A percentile compares a stretch with the other conserved stretches of the same genome.
phyloP scores from a whole-genome alignment of 2,329 filamentous ascomycete genomes.

The Epicoccum nigrum region DNA sequence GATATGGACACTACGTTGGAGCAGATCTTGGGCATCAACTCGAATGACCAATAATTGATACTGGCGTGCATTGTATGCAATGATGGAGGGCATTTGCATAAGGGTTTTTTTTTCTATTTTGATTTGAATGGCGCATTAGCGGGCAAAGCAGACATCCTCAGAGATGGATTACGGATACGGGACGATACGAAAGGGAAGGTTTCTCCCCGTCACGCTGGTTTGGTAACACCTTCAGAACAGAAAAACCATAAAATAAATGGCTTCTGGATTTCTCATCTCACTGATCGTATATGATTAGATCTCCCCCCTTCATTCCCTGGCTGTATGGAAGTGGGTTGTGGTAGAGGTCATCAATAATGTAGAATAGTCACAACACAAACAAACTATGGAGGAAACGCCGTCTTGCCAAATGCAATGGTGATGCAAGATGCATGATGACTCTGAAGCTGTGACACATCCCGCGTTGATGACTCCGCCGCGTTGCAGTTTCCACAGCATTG shows the following conservation, averaged over 20 bases:
- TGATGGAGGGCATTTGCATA: constrained; percentile 30
- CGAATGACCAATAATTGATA: constrained; percentile 31
- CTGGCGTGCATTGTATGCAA: constrained; percentile 23
- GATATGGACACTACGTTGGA: constrained; percentile 34
- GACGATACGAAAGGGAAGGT: constrained; percentile 20
- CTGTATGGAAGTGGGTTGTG: constrained; percentile 29
- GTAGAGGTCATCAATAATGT: constrained; percentile 46
- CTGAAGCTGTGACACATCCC: constrained; percentile 14
- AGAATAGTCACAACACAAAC: constrained; percentile 28
- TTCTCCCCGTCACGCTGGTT: constrained; percentile 27
- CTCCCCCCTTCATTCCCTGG: constrained; percentile 41
- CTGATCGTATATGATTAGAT: constrained; percentile 36
- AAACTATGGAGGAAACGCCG: constrained; percentile 24
- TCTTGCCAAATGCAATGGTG: constrained; percentile 3
- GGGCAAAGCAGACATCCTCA: constrained; percentile 22
- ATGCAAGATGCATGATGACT: constrained; percentile 8
- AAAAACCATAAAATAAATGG: constrained; percentile 45
- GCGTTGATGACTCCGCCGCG: constrained; percentile 6
- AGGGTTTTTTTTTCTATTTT: constrained; percentile 27
- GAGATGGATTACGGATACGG: constrained; percentile 18
- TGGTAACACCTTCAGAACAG: constrained; percentile 35
- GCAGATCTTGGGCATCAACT: constrained; percentile 35
- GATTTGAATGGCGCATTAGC: constrained; percentile 21
- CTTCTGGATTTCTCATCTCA: constrained; percentile 33
- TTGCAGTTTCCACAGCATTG: constrained; percentile 2